Evolutionary conservation across 257 asterid species (phyloP).

Genomic region (Penstemon eatonii): DNA sequence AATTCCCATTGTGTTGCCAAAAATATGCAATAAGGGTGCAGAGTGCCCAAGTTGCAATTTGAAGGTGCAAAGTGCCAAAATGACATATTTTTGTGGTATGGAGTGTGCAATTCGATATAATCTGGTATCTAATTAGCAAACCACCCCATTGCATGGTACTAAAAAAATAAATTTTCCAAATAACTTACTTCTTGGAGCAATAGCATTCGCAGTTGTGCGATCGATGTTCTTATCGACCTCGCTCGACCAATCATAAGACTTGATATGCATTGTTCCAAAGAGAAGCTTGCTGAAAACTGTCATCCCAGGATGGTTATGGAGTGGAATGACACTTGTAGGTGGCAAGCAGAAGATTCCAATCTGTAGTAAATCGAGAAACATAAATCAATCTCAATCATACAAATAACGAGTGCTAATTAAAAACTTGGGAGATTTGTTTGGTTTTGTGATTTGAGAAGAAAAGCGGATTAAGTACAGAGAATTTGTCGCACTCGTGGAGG

Average conservation of each 20-base stretch:
- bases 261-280: conserved; percentile 83
- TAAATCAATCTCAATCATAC: background rate
- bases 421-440: background rate
- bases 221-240: conserved; percentile 29
- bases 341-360: conserved; percentile 96
- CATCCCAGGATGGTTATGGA: conserved; percentile 96
- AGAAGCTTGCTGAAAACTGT: conserved; percentile 90
- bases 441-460: background rate
- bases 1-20: no score
- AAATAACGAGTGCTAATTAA: background rate
- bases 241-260: conserved; percentile 66
- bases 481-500: conserved; percentile 65
- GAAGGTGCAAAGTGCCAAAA: no score
- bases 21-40: no score
- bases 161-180: conserved; percentile 1
- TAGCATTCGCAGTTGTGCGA: conserved; percentile 24
- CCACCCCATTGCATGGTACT: no score
- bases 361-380: conserved; percentile 33
- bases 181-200: conserved; percentile 41
- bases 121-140: no score
- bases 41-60: no score
- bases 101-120: no score
- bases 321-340: conserved; percentile 79
- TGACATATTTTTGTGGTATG: no score
- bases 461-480: conserved; percentile 56